These are phyloP conservation scores for Logfia minima DNA, from an alignment of 129 eudicot genomes.

Conservation along the genomic window DNA sequence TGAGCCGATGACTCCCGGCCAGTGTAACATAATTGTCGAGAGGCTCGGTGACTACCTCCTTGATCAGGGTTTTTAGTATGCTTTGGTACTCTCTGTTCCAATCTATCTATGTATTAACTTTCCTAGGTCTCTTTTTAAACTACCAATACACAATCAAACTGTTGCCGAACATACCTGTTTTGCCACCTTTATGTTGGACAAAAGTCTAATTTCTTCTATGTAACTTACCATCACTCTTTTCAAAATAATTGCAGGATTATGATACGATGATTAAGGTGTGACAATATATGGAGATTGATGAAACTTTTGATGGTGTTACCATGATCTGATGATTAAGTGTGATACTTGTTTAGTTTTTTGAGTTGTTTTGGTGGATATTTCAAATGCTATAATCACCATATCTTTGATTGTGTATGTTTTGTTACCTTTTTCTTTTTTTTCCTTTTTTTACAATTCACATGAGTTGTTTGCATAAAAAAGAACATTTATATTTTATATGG, in stretches of 20 bases:
- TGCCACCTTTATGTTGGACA: not conserved
- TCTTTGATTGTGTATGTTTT: constrained; percentile 28
- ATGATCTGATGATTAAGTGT: constrained; percentile 36
- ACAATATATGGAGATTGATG: constrained; percentile 28
- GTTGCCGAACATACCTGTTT: not conserved
- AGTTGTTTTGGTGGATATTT: constrained; percentile 36
- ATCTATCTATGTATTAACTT: not conserved
- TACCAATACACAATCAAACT: not conserved
- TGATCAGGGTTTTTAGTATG: constrained; percentile 71
- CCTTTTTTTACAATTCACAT: not conserved
- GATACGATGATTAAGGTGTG: constrained; percentile 31
- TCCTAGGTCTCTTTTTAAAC: not conserved
- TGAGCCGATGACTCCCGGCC: constrained; percentile 90
- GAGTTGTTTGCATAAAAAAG: not conserved
- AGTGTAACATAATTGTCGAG: constrained; percentile 89
- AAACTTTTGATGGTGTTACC: constrained; percentile 27
- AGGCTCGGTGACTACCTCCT: constrained; percentile 86
- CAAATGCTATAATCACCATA: constrained; percentile 26
- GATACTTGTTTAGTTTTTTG: constrained; percentile 34
- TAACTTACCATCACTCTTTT: not conserved
- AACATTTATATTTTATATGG: not conserved
- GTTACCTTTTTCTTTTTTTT: not conserved
- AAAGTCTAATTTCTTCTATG: not conserved
- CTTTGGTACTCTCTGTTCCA: constrained; percentile 37
- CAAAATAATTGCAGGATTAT: constrained; percentile 20